Percentiles rank a stretch among this genome's conserved stretches.
These are phyloP conservation scores for Lolium rigidum DNA, from an alignment of 176 grass and related monocot genomes.

Conservation along the genomic window DNA sequence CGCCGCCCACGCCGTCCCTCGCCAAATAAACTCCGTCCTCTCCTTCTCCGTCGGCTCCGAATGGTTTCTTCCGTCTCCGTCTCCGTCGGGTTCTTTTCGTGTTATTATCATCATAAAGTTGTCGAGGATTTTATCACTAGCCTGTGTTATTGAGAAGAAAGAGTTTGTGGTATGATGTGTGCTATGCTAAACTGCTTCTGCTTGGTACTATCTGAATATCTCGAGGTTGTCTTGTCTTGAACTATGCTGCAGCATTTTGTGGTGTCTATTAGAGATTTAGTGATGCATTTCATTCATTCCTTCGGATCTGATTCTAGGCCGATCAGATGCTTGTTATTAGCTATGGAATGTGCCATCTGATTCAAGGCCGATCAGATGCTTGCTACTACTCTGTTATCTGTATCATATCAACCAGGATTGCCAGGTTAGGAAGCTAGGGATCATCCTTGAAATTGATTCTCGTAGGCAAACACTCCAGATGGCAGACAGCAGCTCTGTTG, in stretches of 20 bases:
- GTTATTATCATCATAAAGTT: conserved; percentile 9
- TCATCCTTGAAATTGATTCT: neutral
- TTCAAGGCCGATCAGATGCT: neutral
- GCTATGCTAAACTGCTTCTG: neutral
- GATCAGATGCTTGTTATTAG: neutral
- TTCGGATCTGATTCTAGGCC: no score
- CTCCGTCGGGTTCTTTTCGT: neutral
- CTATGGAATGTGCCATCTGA: neutral
- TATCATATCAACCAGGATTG: neutral
- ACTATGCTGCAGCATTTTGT: neutral
- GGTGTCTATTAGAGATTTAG: neutral
- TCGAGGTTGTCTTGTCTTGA: neutral
- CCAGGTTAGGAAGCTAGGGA: neutral
- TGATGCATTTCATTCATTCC: neutral
- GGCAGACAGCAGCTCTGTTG: neutral
- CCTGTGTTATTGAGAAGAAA: neutral
- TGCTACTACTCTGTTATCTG: neutral
- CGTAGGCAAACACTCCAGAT: neutral
- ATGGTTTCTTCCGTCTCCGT: neutral
- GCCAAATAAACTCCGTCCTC: conserved; percentile 44
- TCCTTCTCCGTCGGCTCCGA: neutral
- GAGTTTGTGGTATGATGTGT: neutral
- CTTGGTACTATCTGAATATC: conserved; percentile 1
- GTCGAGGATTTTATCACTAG: conserved; percentile 8
- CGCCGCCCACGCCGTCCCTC: conserved; percentile 32